Conservation (phyloP, 768 basidiomycete species). For the Xerocomellus amylosporus region DNA sequence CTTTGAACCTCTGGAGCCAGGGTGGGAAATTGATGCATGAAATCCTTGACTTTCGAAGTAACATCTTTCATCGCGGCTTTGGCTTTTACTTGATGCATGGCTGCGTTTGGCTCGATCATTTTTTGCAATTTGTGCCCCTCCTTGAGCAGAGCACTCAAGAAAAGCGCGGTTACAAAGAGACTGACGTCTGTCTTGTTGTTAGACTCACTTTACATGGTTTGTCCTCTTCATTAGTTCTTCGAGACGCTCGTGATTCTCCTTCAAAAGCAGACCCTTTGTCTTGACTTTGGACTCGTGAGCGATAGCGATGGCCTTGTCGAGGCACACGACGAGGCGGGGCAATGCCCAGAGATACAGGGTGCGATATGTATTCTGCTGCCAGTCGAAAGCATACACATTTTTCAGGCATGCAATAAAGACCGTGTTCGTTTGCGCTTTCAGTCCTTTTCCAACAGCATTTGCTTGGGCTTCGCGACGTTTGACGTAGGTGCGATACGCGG, state of each 20-base stretch:
- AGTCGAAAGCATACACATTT: slow-evolving; percentile 25
- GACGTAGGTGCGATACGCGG: slow-evolving; percentile 10
- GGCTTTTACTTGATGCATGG: slow-evolving; percentile 28
- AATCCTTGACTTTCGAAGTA: slow-evolving; percentile 26
- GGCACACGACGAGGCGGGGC: slow-evolving; percentile 41
- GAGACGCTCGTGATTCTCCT: slow-evolving; percentile 34
- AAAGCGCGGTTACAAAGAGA: background rate
- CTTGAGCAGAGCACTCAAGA: slow-evolving; percentile 28
- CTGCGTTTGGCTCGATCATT: slow-evolving; percentile 30
- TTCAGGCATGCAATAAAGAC: slow-evolving; percentile 31
- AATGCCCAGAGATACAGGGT: slow-evolving; percentile 37
- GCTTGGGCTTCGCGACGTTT: background rate
- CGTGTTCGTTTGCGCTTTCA: slow-evolving; percentile 19
- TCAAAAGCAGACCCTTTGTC: slow-evolving; percentile 29
- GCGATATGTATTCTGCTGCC: slow-evolving; percentile 34
- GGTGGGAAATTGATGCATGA: slow-evolving; percentile 29
- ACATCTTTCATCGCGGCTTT: slow-evolving; percentile 24
- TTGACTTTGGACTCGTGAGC: slow-evolving; percentile 30
- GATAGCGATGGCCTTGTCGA: slow-evolving; percentile 33
- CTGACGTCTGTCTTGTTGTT: background rate
- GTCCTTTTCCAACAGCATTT: slow-evolving; percentile 13
- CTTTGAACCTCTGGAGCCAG: slow-evolving; percentile 16
- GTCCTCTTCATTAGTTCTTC: slow-evolving; percentile 21
- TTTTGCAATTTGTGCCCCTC: slow-evolving; percentile 27
- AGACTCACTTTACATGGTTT: slow-evolving; percentile 28